phyloP scores from a whole-genome alignment of 805 yeast genomes.

The Cyberlindnera mississippiensis region DNA sequence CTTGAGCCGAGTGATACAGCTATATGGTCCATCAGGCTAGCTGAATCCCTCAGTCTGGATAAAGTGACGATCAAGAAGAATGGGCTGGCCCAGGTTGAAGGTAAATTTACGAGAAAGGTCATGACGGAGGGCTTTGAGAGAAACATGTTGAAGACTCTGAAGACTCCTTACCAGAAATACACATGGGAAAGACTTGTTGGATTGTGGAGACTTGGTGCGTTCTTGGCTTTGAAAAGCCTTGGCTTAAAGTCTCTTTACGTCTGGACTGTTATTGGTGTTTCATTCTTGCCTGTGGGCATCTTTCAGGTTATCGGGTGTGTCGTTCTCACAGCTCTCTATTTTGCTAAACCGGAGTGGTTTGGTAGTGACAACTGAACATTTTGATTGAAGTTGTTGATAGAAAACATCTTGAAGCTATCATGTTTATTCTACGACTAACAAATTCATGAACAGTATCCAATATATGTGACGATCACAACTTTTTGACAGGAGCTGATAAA shows the following conservation, averaged over 20 bases:
- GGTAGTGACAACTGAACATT: background rate
- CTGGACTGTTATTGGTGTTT: conserved; percentile 12
- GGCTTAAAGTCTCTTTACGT: conserved; percentile 13
- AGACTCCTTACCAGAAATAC: conserved; percentile 22
- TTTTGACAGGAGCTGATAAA: too few relatives aligned
- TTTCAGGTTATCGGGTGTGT: conserved; percentile 14
- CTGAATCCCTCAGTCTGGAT: conserved; percentile 32
- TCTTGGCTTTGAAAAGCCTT: conserved; percentile 8
- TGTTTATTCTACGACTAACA: too few relatives aligned
- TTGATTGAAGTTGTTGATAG: too few relatives aligned
- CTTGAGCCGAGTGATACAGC: conserved; percentile 43
- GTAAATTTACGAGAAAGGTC: conserved; percentile 34
- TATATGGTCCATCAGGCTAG: conserved; percentile 53
- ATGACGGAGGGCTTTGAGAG: conserved; percentile 37
- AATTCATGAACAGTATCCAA: too few relatives aligned
- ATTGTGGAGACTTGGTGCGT: conserved; percentile 24
- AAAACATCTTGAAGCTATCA: too few relatives aligned
- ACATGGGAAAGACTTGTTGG: conserved; percentile 30
- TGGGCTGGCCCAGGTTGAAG: conserved; percentile 30
- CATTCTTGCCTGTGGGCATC: conserved; percentile 21
- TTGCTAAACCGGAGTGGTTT: conserved; percentile 16
- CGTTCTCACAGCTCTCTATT: conserved; percentile 9
- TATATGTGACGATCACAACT: too few relatives aligned
- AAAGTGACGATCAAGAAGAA: conserved; percentile 19
- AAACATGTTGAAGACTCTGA: conserved; percentile 29